Evolutionary conservation across 2,329 filamentous ascomycete species (phyloP).

Genomic region (Pseudocercospora crystallina): DNA sequence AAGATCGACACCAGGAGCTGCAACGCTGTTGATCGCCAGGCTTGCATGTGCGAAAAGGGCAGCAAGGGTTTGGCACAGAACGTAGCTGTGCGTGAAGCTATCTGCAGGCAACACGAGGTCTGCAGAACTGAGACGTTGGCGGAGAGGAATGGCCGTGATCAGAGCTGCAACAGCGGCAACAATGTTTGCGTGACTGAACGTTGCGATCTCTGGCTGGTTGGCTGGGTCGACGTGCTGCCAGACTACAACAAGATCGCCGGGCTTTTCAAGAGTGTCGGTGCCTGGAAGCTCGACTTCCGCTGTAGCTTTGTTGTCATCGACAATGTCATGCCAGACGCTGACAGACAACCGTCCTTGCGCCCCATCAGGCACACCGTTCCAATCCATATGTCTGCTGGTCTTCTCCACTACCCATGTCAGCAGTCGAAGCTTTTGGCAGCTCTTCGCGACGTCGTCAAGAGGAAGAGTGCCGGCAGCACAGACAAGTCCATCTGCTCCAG

Average conservation of each 20-base stretch:
- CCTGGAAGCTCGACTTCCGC: constrained; percentile 65
- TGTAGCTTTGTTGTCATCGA: constrained; percentile 65
- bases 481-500: constrained; percentile 77
- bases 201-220: constrained; percentile 66
- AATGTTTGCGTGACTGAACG: constrained; percentile 82
- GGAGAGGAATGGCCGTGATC: constrained; percentile 70
- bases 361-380: constrained; percentile 82
- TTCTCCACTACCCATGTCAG: constrained; percentile 92
- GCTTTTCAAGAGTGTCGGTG: constrained; percentile 53
- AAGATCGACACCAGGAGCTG: constrained; percentile 70
- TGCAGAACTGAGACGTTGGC: constrained; percentile 68
- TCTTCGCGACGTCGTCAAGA: constrained; percentile 68
- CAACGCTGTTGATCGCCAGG: constrained; percentile 84
- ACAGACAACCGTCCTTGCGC: constrained; percentile 74
- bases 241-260: constrained; percentile 60
- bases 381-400: constrained; percentile 89
- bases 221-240: constrained; percentile 57
- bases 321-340: constrained; percentile 88
- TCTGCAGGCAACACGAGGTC: constrained; percentile 87
- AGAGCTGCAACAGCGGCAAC: constrained; percentile 81
- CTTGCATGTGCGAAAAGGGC: constrained; percentile 84
- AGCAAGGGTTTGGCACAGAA: constrained; percentile 74
- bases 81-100: constrained; percentile 74
- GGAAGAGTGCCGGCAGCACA: constrained; percentile 85
- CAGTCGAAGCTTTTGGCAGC: constrained; percentile 69